A percentile compares a stretch with the other conserved stretches of the same genome.
phyloP scores from a whole-genome alignment of 495 filamentous ascomycete species.

The Baudoinia panamericana region DNA sequence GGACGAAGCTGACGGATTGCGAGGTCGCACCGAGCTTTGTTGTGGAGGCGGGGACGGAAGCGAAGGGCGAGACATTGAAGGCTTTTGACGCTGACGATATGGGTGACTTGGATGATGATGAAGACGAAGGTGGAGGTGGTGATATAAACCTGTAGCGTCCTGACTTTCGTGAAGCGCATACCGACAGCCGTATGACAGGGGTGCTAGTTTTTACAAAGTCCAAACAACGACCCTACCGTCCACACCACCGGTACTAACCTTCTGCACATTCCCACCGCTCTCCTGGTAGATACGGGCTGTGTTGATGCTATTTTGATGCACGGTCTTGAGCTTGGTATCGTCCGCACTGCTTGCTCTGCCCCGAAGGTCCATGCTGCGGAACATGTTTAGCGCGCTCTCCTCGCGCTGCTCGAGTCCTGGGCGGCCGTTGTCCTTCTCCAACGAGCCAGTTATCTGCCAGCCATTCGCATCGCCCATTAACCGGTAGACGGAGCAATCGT shows the following conservation, averaged over 20 bases:
- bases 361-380: constrained; percentile 95
- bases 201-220: too few species aligned
- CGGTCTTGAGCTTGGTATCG: constrained; percentile 86
- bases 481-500: constrained; percentile 91
- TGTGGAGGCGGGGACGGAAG: constrained; percentile 54
- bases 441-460: constrained; percentile 73
- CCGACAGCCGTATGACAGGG: too few species aligned
- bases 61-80: constrained; percentile 27
- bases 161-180: too few species aligned
- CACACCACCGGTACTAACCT: constrained; percentile 86
- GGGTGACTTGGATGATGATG: constrained; percentile 15
- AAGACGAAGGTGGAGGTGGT: constrained; percentile 2
- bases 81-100: constrained; percentile 21
- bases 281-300: constrained; percentile 65
- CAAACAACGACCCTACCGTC: constrained; percentile 90
- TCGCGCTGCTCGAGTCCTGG: constrained; percentile 46
- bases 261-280: constrained; percentile 47
- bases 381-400: constrained; percentile 94
- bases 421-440: constrained; percentile 47
- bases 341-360: constrained; percentile 52
- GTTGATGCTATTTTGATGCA: constrained; percentile 93
- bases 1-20: constrained; percentile 65
- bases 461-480: constrained; percentile 70
- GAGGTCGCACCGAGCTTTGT: constrained; percentile 77
- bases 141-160: too few species aligned